Evolutionary conservation across 768 basidiomycete species (phyloP), one percentile per base, ranked within the genome.

Genomic region (Tulasnella sp.): DNA sequence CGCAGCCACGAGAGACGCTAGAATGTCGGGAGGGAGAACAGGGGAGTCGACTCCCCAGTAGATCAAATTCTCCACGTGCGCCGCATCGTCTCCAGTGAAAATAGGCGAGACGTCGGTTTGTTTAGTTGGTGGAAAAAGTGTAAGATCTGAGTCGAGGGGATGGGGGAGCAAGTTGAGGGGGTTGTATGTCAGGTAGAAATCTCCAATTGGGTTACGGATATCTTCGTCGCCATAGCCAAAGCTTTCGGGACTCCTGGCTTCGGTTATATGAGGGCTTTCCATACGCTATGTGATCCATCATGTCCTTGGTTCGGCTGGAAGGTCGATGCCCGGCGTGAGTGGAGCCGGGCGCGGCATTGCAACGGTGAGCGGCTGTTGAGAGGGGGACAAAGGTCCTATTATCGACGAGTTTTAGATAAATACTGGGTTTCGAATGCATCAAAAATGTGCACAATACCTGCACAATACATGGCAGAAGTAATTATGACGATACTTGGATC

Each of bases 221-320:
- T 64, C 4, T 64, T 64, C n/a, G 28, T 20, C 18, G 5, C 28
- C 18, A 24, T 22, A 24, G 60, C 31, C 60, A 11, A 64, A 34
- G 24, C 4, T 14, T 64, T 28, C 24, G n/a, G n/a, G n/a, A n/a
- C n/a, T n/a, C n/a, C 6, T 22, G 9, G 24, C 9, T 58, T 8
- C 24, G 11, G n/a, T n/a, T n/a, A n/a, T n/a, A n/a, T n/a, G 24
- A n/a, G 18, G 5, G n/a, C n/a, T 58, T 58, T 58, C 54, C 60
- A 64, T 64, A 16, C 16, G 9, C n/a, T 64, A 64, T 64, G 2
- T 64, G 60, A 20, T 64, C 60, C 12, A 64, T 28, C 12, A 6
- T 64, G 60, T 64, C 60, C 60, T 64, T 64, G n/a, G 60, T 34
- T 64, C 24, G 14, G 60, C 60, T 64, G 14, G 60, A n/a, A 64